Percentiles rank a stretch among this genome's conserved stretches.
phyloP scores from a whole-genome alignment of 352 stramenopile genomes.

The Pythium phragmitis region DNA sequence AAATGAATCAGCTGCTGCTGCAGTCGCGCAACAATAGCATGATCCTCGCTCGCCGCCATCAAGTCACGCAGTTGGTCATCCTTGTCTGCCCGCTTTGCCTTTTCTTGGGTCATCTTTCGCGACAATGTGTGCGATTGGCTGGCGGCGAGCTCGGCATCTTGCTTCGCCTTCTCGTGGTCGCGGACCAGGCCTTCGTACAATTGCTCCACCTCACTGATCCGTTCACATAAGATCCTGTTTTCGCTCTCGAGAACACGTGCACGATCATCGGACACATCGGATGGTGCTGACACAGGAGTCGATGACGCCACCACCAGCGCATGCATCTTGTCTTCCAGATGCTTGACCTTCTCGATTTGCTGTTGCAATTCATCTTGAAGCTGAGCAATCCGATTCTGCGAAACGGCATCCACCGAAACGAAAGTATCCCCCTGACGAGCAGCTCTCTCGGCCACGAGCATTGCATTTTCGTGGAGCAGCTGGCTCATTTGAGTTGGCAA shows the following conservation, averaged over 20 bases:
- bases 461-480: conserved; percentile 47
- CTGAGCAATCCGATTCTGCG: conserved; percentile 42
- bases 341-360: conserved; percentile 41
- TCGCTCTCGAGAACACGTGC: conserved; percentile 40
- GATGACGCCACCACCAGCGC: conserved; percentile 4
- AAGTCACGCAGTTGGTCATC: conserved; percentile 69
- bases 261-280: neutral
- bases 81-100: conserved; percentile 51
- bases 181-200: conserved; percentile 65
- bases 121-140: conserved; percentile 61
- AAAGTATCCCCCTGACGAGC: conserved; percentile 13
- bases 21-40: conserved; percentile 87
- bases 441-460: conserved; percentile 43
- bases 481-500: conserved; percentile 43
- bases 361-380: conserved; percentile 49
- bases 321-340: conserved; percentile 42
- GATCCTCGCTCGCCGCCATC: conserved; percentile 83
- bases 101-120: conserved; percentile 37
- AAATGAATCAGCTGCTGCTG: conserved; percentile 90
- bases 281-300: neutral
- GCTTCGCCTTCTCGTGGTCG: conserved; percentile 63
- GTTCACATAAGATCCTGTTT: conserved; percentile 60
- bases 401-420: conserved; percentile 21
- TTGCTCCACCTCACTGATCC: conserved; percentile 73
- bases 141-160: conserved; percentile 60